Evolutionary conservation across 2,329 filamentous ascomycete species (phyloP).

Genomic region (Chaetoscypha palmicola): DNA sequence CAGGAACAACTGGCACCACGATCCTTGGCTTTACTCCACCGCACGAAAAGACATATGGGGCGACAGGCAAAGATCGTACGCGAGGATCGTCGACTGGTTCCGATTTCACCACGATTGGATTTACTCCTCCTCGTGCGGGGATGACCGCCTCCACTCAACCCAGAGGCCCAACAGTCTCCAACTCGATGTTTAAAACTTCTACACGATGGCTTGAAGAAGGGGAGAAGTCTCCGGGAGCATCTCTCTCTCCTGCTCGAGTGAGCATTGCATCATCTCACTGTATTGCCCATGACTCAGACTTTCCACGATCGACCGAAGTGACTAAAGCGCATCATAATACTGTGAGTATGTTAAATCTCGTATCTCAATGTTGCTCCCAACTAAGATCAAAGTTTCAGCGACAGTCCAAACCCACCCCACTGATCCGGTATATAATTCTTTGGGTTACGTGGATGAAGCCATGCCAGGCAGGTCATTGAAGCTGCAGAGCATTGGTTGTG

Average conservation of each 20-base stretch:
- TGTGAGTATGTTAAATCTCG: no score
- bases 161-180: not conserved
- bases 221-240: slow-evolving; percentile 8
- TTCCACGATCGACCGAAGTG: no score
- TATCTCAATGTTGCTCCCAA: no score
- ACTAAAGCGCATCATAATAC: no score
- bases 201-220: slow-evolving; percentile 26
- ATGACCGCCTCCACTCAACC: not conserved
- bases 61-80: not conserved
- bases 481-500: no score
- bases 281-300: no score
- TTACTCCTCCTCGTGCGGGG: not conserved
- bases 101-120: not conserved
- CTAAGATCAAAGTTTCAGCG: no score
- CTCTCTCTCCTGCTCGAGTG: slow-evolving; percentile 3
- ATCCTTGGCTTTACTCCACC: not conserved
- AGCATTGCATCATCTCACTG: slow-evolving; percentile 3
- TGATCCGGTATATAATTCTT: no score
- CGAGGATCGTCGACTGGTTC: not conserved
- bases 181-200: slow-evolving; percentile 1
- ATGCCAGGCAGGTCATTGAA: no score
- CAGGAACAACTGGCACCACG: slow-evolving; percentile 14
- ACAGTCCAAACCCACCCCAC: no score
- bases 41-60: not conserved
- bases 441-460: no score